Percentiles rank a stretch among this genome's conserved stretches.
These are phyloP conservation scores for Ilex paraguariensis DNA, from an alignment of 305 asterid genomes.

Conservation along the genomic window DNA sequence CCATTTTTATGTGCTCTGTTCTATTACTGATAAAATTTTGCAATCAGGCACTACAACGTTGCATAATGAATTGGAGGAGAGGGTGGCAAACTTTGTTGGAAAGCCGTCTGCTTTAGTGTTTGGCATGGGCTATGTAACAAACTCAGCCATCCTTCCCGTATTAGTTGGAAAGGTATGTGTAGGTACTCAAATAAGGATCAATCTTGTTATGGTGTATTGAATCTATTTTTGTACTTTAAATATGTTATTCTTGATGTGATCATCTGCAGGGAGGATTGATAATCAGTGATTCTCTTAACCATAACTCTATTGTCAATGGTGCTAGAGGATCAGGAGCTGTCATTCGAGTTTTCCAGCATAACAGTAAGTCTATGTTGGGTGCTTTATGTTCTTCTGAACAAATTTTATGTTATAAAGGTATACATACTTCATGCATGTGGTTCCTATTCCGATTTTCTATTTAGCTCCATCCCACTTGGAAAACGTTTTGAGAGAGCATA, in stretches of 20 bases:
- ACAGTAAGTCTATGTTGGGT: slow-evolving; percentile 48
- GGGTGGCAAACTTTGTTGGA: slow-evolving; percentile 85
- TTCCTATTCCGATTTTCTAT: slow-evolving; percentile 21
- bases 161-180: slow-evolving; percentile 69
- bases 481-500: slow-evolving; percentile 82
- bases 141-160: slow-evolving; percentile 94
- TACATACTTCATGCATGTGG: slow-evolving; percentile 8
- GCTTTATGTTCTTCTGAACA: slow-evolving; percentile 7
- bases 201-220: not conserved
- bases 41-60: slow-evolving; percentile 67
- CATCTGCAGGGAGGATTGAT: slow-evolving; percentile 79
- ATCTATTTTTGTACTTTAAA: not conserved
- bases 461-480: slow-evolving; percentile 92
- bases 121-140: slow-evolving; percentile 98
- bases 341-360: slow-evolving; percentile 92
- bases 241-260: slow-evolving; percentile 6
- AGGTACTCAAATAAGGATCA: not conserved
- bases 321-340: slow-evolving; percentile 99
- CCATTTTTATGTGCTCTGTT: slow-evolving; percentile 1
- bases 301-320: slow-evolving; percentile 94
- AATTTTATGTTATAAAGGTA: slow-evolving; percentile 1
- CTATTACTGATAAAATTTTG: not conserved
- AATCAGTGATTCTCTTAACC: slow-evolving; percentile 93
- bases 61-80: slow-evolving; percentile 79
- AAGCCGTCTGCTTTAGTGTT: slow-evolving; percentile 90